Base-by-base conservation (phyloP, 1,139 yeast species). In the Lodderomyces metapsilosis region DNA sequence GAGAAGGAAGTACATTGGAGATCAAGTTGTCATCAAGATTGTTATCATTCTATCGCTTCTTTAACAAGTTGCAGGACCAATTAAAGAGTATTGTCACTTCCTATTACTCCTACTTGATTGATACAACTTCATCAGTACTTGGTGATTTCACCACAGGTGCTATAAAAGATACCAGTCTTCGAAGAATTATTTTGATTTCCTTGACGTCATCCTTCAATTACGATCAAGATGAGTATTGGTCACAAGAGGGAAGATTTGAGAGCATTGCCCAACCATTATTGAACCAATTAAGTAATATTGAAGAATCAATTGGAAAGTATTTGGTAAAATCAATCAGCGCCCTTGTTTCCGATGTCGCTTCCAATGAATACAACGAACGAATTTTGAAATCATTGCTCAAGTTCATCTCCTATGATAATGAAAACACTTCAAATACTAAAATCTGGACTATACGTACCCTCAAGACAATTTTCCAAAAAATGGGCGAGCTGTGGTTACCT, bases 201-300 rank as follows among this genome's bases (percentile, higher is more conserved):
- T 68, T 91, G 48, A 78, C 83, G 1, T 74, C 88, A 1, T 83
- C 96, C 2, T 88, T 91, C 70, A 88, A 83, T 55, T 85, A 82
- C 57, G 98, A 91, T 57, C 87, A 85, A 57, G 95, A 86, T 53
- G 98, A 92, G 57, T 92, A 87, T 68, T 92, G 98, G 98, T 84
- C 87, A 44, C 82, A 89, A 40, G 85, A 84, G 45, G 80, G 88
- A 32, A 79, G 98, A 59, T 92, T 89, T 58, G 95, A 86, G 37
- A 66, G 80, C 45, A 75, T 89, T 31, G 75, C 82, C 16, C 68
- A 62, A 25, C 77, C 85, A 12, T 72, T 94, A 45, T 67, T 87
- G 46, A 66, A 66, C 16, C 96, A 89, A 65, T 70, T 91, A 46
- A 57, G 67, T 7, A 78, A 75, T 50, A 76, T 87, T 46, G 94